These are phyloP conservation scores for Podospora appendiculata DNA, from an alignment of 495 filamentous ascomycete species.

Conservation along the genomic window DNA sequence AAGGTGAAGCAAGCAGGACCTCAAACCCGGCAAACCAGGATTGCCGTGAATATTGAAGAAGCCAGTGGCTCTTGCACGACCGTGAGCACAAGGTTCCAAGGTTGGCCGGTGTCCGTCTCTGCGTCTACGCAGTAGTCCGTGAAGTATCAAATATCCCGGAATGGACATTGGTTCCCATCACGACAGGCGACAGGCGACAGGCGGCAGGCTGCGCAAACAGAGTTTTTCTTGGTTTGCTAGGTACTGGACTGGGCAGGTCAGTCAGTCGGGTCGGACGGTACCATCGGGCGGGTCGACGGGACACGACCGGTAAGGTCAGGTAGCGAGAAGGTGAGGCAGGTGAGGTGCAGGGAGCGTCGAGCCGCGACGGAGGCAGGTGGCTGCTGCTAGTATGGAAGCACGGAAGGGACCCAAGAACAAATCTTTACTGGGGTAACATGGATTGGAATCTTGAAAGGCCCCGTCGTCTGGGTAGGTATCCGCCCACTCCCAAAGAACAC, in stretches of 20 bases:
- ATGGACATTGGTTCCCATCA: not conserved
- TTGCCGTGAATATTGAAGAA: not conserved
- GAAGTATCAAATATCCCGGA: not conserved
- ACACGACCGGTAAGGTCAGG: constrained; percentile 4
- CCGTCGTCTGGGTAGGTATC: no score
- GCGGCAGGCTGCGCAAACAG: not conserved
- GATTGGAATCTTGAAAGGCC: no score
- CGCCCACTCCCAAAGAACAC: no score
- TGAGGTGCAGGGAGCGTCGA: no score
- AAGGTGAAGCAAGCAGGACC: no score
- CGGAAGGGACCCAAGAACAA: constrained; percentile 2
- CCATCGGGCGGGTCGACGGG: constrained; percentile 4
- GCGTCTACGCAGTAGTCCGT: no score
- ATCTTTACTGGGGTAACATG: no score
- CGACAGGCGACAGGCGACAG: not conserved
- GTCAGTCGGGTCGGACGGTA: not conserved
- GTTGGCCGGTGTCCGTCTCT: no score
- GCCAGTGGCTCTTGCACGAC: not conserved
- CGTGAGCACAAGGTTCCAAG: not conserved
- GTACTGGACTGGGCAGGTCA: no score
- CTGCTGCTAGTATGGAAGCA: not conserved
- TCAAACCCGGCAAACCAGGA: no score
- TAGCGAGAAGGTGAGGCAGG: no score
- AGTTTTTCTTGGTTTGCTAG: not conserved
- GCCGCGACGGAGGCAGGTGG: not conserved